Conservation (phyloP, 2,329 filamentous ascomycete species). For the Thelonectria olida region DNA sequence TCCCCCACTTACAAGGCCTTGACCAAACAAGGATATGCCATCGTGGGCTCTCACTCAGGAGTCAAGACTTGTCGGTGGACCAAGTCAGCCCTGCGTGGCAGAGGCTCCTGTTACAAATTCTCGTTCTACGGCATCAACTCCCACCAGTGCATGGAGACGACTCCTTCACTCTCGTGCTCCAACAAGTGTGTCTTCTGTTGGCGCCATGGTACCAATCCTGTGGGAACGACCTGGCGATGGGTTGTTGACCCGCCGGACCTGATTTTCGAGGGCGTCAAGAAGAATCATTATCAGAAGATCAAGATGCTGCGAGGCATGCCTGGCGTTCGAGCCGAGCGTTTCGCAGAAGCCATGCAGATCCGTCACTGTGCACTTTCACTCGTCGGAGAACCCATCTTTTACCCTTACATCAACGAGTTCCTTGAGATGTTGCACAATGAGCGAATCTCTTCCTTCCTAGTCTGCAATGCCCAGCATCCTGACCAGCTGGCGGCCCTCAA, state of each 20-base stretch:
- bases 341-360: conserved; percentile 91
- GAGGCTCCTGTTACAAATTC: conserved; percentile 97
- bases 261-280: conserved; percentile 91
- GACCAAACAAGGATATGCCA: conserved; percentile 96
- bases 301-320: conserved; percentile 96
- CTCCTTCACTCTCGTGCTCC: conserved; percentile 91
- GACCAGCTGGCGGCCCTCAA: conserved; percentile 84
- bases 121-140: conserved; percentile 97
- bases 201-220: conserved; percentile 96
- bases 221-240: conserved; percentile 97
- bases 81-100: conserved; percentile 91
- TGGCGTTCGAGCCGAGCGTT: conserved; percentile 89
- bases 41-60: conserved; percentile 93
- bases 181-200: conserved; percentile 99
- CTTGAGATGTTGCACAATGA: conserved; percentile 83
- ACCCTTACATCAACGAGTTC: conserved; percentile 96
- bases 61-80: conserved; percentile 99
- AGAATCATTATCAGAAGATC: conserved; percentile 95
- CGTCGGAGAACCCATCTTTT: conserved; percentile 98
- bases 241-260: conserved; percentile 88
- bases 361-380: conserved; percentile 91
- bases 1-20: conserved; percentile 90
- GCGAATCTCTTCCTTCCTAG: conserved; percentile 91
- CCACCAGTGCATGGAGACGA: conserved; percentile 98
- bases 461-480: conserved; percentile 97